phyloP scores from a whole-genome alignment of 2,329 filamentous ascomycete genomes.

The Biscogniauxia marginata region DNA sequence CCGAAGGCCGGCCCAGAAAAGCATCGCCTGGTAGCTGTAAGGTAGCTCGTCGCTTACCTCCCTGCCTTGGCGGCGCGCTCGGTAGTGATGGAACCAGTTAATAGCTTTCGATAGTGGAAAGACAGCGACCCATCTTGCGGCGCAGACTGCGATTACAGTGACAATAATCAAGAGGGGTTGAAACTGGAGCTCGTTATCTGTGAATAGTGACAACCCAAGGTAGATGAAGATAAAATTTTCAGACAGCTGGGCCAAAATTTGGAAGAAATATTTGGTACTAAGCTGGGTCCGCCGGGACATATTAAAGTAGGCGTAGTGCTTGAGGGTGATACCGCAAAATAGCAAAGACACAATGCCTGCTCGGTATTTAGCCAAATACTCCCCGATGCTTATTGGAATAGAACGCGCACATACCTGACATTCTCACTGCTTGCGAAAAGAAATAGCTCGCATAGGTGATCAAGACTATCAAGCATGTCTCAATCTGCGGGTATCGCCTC shows the following conservation, averaged over 20 bases:
- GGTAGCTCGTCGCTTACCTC: constrained; percentile 86
- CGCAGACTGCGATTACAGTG: constrained; percentile 86
- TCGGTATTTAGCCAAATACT: constrained; percentile 1
- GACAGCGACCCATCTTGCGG: constrained; percentile 88
- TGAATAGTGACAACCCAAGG: constrained; percentile 90
- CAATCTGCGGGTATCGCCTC: constrained; percentile 88
- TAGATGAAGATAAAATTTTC: constrained; percentile 99
- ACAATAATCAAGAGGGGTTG: constrained; percentile 95
- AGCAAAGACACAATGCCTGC: constrained; percentile 91
- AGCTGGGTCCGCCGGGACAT: constrained; percentile 98
- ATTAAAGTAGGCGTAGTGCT: constrained; percentile 99
- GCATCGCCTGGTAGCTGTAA: constrained; percentile 96
- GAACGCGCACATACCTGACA: constrained; percentile 73
- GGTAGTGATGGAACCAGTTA: constrained; percentile 89
- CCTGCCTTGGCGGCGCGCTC: constrained; percentile 70
- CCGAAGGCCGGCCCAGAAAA: constrained; percentile 97
- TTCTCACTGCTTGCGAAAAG: constrained; percentile 91
- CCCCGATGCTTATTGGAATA: neutral
- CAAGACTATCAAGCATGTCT: constrained; percentile 90
- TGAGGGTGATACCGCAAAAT: constrained; percentile 97
- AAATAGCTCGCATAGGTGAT: constrained; percentile 98
- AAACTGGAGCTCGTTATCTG: constrained; percentile 82
- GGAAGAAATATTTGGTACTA: constrained; percentile 96
- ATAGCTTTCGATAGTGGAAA: constrained; percentile 88
- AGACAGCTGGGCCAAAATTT: constrained; percentile 88